Conservation (phyloP, 352 stramenopile genomes). For the Globisporangium emineosum region DNA sequence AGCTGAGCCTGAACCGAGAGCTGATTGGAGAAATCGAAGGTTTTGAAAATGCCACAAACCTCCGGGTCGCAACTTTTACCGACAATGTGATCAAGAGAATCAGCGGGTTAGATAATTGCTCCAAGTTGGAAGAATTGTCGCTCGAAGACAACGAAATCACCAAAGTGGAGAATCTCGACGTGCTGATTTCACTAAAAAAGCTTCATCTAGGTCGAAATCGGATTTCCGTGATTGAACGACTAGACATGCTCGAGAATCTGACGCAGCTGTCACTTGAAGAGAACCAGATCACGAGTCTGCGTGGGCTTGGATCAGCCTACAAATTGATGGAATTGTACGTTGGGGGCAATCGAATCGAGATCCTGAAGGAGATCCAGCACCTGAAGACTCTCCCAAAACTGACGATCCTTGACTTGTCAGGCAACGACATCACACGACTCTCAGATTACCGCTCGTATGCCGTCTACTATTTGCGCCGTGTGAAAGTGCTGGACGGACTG, state of each 20-base stretch:
- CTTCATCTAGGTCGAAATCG: conserved; percentile 79
- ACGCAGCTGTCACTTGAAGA: conserved; percentile 82
- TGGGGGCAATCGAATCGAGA: conserved; percentile 81
- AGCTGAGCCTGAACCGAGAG: conserved; percentile 60
- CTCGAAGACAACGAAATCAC: conserved; percentile 80
- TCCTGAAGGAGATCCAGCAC: conserved; percentile 76
- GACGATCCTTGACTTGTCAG: conserved; percentile 82
- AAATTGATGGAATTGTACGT: conserved; percentile 88
- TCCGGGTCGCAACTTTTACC: conserved; percentile 57
- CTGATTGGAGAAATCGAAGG: conserved; percentile 55
- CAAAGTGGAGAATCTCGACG: conserved; percentile 59
- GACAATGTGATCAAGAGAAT: conserved; percentile 74
- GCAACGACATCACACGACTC: conserved; percentile 68
- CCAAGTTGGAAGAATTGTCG: conserved; percentile 67
- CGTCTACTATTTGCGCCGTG: conserved; percentile 72
- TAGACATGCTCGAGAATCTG: conserved; percentile 61
- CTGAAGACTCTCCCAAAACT: conserved; percentile 79
- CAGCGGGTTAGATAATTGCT: conserved; percentile 47
- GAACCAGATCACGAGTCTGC: conserved; percentile 75
- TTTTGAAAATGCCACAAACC: conserved; percentile 45
- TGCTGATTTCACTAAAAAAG: conserved; percentile 59
- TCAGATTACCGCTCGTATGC: conserved; percentile 76
- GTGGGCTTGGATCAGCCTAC: conserved; percentile 46
- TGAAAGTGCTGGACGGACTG: conserved; percentile 83
- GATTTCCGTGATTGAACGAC: conserved; percentile 54